Percentiles rank a stretch among this genome's conserved stretches.
These are phyloP conservation scores for Debaryomyces nepalensis DNA, from an alignment of 1,139 yeast species.

Conservation along the genomic window DNA sequence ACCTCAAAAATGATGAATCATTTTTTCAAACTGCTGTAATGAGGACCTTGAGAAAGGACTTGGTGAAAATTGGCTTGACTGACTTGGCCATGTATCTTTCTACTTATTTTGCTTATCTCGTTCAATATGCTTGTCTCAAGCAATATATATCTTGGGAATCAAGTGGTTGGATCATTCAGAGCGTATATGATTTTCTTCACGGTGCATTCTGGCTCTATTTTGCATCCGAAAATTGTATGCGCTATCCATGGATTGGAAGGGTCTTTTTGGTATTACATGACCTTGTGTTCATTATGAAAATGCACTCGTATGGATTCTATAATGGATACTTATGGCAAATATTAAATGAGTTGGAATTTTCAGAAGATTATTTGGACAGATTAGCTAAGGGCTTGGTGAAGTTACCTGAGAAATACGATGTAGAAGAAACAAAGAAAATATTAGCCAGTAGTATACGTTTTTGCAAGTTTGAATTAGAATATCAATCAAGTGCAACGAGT, in stretches of 20 bases:
- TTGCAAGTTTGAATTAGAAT: conserved; percentile 64
- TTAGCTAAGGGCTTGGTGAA: conserved; percentile 21
- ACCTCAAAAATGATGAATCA: conserved; percentile 30
- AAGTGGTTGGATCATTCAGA: conserved; percentile 65
- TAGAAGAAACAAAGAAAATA: conserved; percentile 30
- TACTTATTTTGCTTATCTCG: conserved; percentile 56
- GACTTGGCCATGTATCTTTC: conserved; percentile 73
- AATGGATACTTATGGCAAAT: conserved; percentile 86
- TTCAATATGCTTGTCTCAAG: conserved; percentile 56
- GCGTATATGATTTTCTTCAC: conserved; percentile 56
- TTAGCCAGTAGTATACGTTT: conserved; percentile 58
- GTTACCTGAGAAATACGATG: conserved; percentile 28
- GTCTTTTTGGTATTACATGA: conserved; percentile 82
- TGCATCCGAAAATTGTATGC: conserved; percentile 49
- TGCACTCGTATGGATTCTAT: conserved; percentile 87
- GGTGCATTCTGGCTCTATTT: conserved; percentile 54
- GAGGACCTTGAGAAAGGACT: conserved; percentile 54
- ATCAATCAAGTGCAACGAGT: conserved; percentile 43
- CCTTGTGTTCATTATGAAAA: conserved; percentile 87
- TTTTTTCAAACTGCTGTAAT: conserved; percentile 55
- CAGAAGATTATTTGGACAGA: conserved; percentile 38
- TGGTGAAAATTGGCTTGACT: conserved; percentile 65
- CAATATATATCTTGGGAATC: conserved; percentile 57
- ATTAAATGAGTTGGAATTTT: conserved; percentile 56
- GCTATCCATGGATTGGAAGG: conserved; percentile 85